A percentile compares a stretch with the other conserved stretches of the same genome.
Evolutionary conservation across 495 filamentous ascomycete genomes (phyloP).

Genomic region (Coniosporium apollinis): DNA sequence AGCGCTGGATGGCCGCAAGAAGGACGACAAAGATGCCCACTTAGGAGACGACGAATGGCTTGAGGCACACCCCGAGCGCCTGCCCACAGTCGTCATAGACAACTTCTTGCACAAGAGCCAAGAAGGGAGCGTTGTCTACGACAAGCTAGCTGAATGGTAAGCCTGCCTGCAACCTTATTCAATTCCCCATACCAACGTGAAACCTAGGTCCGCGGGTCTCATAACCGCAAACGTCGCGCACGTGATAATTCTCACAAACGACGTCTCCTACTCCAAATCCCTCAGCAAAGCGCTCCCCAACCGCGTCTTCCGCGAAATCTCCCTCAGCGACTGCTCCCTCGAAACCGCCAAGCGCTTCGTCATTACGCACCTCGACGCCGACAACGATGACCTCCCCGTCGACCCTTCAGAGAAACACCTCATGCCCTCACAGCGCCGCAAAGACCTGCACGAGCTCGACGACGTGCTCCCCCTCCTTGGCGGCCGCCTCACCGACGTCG

Average conservation of each 20-base stretch:
- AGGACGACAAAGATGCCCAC: constrained; percentile 53
- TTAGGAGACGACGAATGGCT: constrained; percentile 77
- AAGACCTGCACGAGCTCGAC: constrained; percentile 51
- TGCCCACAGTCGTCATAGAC: constrained; percentile 82
- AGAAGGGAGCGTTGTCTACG: constrained; percentile 60
- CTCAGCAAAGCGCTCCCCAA: constrained; percentile 78
- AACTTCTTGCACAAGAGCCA: constrained; percentile 77
- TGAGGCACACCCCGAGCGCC: constrained; percentile 69
- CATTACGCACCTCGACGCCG: constrained; percentile 53
- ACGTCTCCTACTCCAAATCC: constrained; percentile 76
- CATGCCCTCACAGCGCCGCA: constrained; percentile 23
- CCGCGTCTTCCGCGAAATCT: constrained; percentile 72
- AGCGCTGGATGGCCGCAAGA: constrained; percentile 48
- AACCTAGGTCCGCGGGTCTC: constrained; percentile 53
- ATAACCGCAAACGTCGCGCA: constrained; percentile 84
- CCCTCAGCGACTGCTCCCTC: constrained; percentile 68
- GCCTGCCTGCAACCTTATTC: background rate
- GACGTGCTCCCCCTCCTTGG: constrained; percentile 66
- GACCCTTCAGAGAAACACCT: constrained; percentile 21
- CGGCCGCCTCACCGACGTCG: constrained; percentile 82
- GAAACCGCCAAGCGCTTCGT: constrained; percentile 81
- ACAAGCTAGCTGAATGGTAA: constrained; percentile 71
- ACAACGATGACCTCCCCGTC: constrained; percentile 15
- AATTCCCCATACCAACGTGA: background rate
- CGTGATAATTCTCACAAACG: constrained; percentile 91